Evolutionary conservation across 805 yeast species (phyloP).

Genomic region (Kodamaea neixiangensis): DNA sequence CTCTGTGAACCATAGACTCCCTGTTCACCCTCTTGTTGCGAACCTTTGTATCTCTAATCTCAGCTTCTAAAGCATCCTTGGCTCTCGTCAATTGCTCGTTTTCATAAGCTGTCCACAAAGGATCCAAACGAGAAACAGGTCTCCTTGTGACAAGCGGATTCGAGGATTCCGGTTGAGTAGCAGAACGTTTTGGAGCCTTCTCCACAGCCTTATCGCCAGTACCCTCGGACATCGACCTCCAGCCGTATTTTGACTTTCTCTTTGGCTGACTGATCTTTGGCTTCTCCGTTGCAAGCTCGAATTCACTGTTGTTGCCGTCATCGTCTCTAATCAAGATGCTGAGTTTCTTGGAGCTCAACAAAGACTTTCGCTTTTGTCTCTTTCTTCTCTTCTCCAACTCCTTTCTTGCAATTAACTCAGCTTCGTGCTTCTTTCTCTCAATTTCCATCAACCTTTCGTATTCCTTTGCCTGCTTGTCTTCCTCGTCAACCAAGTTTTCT

Average conservation of each 20-base stretch:
- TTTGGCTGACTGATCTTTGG: slow-evolving; percentile 38
- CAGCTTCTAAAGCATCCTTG: slow-evolving; percentile 43
- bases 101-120: slow-evolving; percentile 54
- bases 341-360: slow-evolving; percentile 39
- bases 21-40: slow-evolving; percentile 13
- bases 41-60: slow-evolving; percentile 23
- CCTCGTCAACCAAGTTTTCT: slow-evolving; percentile 43
- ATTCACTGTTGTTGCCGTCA: slow-evolving; percentile 16
- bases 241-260: slow-evolving; percentile 33
- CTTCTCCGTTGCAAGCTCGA: slow-evolving; percentile 28
- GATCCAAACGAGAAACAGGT: slow-evolving; percentile 59
- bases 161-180: slow-evolving; percentile 41
- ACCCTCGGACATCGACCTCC: slow-evolving; percentile 42
- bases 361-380: slow-evolving; percentile 42
- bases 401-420: slow-evolving; percentile 49
- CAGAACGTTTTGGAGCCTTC: slow-evolving; percentile 46
- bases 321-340: slow-evolving; percentile 41
- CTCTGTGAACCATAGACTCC: slow-evolving; percentile 14
- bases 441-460: slow-evolving; percentile 50
- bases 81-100: slow-evolving; percentile 47
- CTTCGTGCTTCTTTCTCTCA: slow-evolving; percentile 52
- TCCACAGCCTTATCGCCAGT: slow-evolving; percentile 43
- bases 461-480: slow-evolving; percentile 43
- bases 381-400: slow-evolving; percentile 49
- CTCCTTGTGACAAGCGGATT: slow-evolving; percentile 49